A percentile compares a stretch with the other conserved stretches of the same genome.
phyloP scores from a whole-genome alignment of 495 filamentous ascomycete genomes.

The Clohesyomyces aquaticus region DNA sequence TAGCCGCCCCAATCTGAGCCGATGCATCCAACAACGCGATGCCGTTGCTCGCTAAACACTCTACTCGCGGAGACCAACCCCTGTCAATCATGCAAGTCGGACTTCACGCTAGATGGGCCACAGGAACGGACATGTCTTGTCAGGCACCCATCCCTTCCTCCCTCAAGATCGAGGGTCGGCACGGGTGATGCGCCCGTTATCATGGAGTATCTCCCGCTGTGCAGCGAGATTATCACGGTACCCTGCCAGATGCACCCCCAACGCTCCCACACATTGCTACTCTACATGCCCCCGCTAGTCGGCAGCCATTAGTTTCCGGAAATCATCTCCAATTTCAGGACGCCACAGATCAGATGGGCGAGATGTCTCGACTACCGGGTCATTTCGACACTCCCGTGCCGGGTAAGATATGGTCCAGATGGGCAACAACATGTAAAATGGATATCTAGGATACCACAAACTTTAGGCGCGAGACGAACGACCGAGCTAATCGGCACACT shows the following conservation, averaged over 20 bases:
- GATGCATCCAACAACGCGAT: conserved; percentile 14
- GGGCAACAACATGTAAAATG: neutral
- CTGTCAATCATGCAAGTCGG: conserved; percentile 28
- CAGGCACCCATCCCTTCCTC: conserved; percentile 7
- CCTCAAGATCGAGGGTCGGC: neutral
- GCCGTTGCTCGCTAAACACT: conserved; percentile 28
- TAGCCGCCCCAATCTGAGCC: conserved; percentile 26
- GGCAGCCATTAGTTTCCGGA: conserved; percentile 1
- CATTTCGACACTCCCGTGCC: conserved; percentile 14
- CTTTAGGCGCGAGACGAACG: conserved; percentile 31
- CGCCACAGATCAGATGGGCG: conserved; percentile 16
- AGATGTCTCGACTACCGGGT: conserved; percentile 17
- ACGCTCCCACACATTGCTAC: neutral
- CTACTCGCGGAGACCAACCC: conserved; percentile 23
- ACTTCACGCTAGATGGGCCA: conserved; percentile 20
- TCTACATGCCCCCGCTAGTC: conserved; percentile 1
- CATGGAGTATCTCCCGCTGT: neutral
- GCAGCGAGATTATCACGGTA: conserved; percentile 17
- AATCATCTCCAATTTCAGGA: conserved; percentile 5
- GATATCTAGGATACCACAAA: conserved; percentile 1
- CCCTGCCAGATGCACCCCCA: conserved; percentile 2
- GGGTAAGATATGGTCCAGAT: conserved; percentile 15
- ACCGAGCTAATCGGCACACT: conserved; percentile 3
- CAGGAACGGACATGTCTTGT: conserved; percentile 15
- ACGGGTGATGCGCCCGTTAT: conserved; percentile 9